These are phyloP conservation scores for Trypanosomatidae sp. DNA, from an alignment of 208 protist species.

Conservation along the genomic window DNA sequence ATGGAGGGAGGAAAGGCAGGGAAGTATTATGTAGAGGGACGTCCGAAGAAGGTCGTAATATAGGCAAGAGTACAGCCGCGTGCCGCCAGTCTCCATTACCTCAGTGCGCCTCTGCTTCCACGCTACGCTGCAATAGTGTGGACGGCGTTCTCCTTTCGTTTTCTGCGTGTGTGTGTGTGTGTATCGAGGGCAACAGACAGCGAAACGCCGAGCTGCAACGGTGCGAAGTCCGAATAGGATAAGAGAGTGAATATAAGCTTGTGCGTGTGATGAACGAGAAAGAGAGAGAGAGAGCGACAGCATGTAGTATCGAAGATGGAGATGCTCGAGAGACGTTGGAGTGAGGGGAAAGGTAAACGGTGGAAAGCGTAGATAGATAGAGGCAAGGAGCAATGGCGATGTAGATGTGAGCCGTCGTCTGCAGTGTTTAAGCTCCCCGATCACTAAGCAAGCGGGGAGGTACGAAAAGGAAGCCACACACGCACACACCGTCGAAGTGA, in stretches of 20 bases:
- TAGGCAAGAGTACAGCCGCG: background rate
- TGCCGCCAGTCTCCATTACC: conserved; percentile 2
- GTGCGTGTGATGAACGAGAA: background rate
- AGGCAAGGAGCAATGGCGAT: background rate
- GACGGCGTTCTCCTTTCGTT: background rate
- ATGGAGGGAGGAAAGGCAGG: background rate
- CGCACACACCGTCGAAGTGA: background rate
- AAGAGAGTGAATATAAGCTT: background rate
- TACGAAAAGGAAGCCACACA: conserved; percentile 2
- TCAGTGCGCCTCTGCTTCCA: background rate
- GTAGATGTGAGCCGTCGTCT: background rate
- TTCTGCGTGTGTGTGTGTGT: background rate
- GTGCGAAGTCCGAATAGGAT: background rate
- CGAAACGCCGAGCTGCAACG: background rate
- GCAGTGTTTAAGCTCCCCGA: background rate
- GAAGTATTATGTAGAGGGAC: background rate
- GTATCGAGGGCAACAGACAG: background rate
- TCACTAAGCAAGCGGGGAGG: background rate
- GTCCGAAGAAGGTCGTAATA: background rate
- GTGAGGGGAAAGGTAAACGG: no score
- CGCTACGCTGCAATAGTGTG: background rate
- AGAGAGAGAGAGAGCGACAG: no score
- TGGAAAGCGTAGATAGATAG: background rate
- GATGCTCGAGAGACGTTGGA: background rate
- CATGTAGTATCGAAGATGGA: background rate